phyloP scores from a whole-genome alignment of 2,329 filamentous ascomycete genomes.

The Cytospora piceae region DNA sequence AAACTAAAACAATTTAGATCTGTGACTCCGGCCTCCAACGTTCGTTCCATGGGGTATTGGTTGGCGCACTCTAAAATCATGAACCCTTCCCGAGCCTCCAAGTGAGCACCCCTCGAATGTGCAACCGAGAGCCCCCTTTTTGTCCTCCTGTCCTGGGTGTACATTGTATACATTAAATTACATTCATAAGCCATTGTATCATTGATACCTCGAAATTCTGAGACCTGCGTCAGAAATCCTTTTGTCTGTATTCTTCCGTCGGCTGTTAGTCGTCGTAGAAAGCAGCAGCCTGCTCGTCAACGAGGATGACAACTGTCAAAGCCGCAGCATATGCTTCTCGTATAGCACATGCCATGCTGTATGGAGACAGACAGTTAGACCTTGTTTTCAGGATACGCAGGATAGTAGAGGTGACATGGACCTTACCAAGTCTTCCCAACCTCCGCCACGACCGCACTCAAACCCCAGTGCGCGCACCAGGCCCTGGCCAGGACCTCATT shows the following conservation, averaged over 20 bases:
- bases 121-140: not conserved
- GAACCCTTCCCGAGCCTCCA: not conserved
- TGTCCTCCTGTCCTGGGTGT: not conserved
- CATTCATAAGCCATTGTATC: not conserved
- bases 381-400: not conserved
- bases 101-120: not conserved
- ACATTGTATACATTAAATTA: conserved; percentile 12
- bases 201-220: not conserved
- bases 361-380: conserved; percentile 26
- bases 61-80: conserved; percentile 8
- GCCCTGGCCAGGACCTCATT: conserved; percentile 77
- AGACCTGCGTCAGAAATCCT: not conserved
- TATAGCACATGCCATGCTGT: conserved; percentile 72
- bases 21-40: not conserved
- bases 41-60: conserved; percentile 17
- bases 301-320: conserved; percentile 71
- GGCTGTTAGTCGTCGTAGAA: conserved; percentile 43
- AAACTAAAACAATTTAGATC: not conserved
- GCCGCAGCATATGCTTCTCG: conserved; percentile 76
- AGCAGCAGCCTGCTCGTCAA: conserved; percentile 56
- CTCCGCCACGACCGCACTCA: conserved; percentile 72
- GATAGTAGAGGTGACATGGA: conserved; percentile 29
- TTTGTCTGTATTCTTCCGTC: not conserved
- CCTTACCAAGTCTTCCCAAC: conserved; percentile 68
- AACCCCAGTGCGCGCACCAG: conserved; percentile 77